Conservation (phyloP, 192 early-diverging fungal genomes). For the Backusella psychrophila region DNA sequence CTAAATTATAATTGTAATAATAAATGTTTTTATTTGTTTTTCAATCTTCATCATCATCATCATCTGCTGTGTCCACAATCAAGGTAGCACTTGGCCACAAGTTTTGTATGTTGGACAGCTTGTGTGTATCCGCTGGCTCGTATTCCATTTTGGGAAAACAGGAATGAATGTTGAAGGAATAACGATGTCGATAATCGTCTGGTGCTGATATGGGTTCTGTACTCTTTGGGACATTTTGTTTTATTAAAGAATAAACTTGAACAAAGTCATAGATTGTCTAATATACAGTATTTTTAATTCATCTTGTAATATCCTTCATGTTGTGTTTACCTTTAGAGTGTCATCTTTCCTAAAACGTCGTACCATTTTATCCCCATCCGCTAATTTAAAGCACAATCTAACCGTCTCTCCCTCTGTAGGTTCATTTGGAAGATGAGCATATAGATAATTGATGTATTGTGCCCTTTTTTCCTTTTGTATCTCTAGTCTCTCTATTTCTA, state of each 20-base stretch:
- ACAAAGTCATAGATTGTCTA: constrained; percentile 74
- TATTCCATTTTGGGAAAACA: constrained; percentile 77
- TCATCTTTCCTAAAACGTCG: neutral
- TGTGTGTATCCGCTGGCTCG: constrained; percentile 33
- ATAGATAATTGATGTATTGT: constrained; percentile 31
- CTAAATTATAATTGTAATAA: neutral
- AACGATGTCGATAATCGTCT: constrained; percentile 50
- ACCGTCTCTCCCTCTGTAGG: neutral
- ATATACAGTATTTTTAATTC: too few relatives aligned
- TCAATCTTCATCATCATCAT: constrained; percentile 13
- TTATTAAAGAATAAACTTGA: constrained; percentile 51
- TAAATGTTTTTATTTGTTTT: neutral
- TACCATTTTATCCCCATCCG: neutral
- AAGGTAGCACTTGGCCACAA: constrained; percentile 81
- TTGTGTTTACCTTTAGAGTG: neutral
- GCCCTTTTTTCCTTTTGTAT: constrained; percentile 28
- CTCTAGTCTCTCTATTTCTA: constrained; percentile 48
- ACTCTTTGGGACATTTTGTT: neutral
- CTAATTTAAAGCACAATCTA: neutral
- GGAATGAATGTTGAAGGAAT: constrained; percentile 78
- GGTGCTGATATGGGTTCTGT: constrained; percentile 35
- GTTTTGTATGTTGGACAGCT: constrained; percentile 49
- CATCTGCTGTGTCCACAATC: constrained; percentile 63
- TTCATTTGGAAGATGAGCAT: neutral
- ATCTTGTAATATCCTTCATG: too few relatives aligned